Evolutionary conservation across 2,329 filamentous ascomycete species (phyloP), one percentile per base, ranked within the genome.

Genomic region (Monosporascus sp.): DNA sequence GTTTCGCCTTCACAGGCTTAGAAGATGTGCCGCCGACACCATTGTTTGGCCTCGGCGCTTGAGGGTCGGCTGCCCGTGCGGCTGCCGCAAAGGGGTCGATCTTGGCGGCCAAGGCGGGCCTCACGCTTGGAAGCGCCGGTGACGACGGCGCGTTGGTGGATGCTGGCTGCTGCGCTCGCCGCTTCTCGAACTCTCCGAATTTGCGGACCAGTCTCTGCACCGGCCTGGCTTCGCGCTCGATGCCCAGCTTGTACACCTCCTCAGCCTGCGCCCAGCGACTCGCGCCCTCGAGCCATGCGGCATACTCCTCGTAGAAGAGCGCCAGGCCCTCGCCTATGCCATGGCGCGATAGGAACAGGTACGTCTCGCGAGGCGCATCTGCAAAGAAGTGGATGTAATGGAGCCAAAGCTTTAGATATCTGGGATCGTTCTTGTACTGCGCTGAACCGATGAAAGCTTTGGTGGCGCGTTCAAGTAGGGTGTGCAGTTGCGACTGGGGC

Each of bases 271-370:
- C 81, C 88, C 91, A 97, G 58, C 93, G 80, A 15, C 85, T 88
- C 7, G 86, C 88, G 37, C 84, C 79, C 73, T 99, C 94, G 7
- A 99, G 77, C 90, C 92, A 97, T 1, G 85, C 88, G 1, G 94
- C 92, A 67, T 96, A 99, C 66, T 97, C 94, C 69, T 99, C 94
- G 71, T 99, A 99, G 70, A 91, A 99, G 3, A 97, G 76, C 2
- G 94, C 94, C 3, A 99, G 80, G 1, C 80, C 78, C 65, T 97
- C 91, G 56, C 93, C 94, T 55, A 99, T 90, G 58, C 80, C 81
- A 67, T 99, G 91, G 49, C 92, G 88, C 14, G 93, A 87, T 37
- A 99, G 79, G 67, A 95, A 99, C 47, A 94, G 85, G 68, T 92
- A 99, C 0, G 89, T 91, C 72, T 99, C 94, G 50, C 93, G 86